Base-by-base conservation (phyloP, 2,329 filamentous ascomycete genomes). In the Penicillium decumbens region DNA sequence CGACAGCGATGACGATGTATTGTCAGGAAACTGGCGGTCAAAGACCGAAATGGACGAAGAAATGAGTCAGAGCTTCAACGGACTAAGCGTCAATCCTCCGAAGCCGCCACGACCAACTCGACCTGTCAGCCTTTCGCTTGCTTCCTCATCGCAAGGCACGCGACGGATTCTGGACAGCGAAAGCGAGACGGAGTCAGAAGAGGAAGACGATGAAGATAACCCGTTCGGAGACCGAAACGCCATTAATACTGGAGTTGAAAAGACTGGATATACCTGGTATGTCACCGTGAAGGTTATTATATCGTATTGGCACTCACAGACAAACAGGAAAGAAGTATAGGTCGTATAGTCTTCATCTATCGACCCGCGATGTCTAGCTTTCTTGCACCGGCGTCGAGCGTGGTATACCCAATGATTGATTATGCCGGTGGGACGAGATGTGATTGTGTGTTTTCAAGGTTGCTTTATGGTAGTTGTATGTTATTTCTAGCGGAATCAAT, bases 141-240 rank as follows among this genome's bases (percentile, higher is more conserved):
- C 52, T 20, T 59, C 58, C 20, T 58, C 54, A 1, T 55, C 57
- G 13, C 55, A 50, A 20, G 59, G 56, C 18, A 56, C 45, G 13
- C 61, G 47, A 27, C 57, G 52, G n/a, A 68, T 69, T 30, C 72
- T 76, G 28, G 75, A 80, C n/a, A 79, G 77, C 13, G 80, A 83
- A 10, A 77, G 77, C 41, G 79, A 82, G 51, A 65, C 71, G 2
- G 77, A 78, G 28, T 72, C 74, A 2, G 75, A 71, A 27, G 80
- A 80, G 2, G 84, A 87, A 6, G 84, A 87, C n/a, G 85, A 89
- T 38, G 87, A 90, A n/a, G 80, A 93, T 55, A 82, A 95, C 64
- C 90, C 90, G 0, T 95, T 95, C 67, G 88, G 87, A 3, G 89
- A 95, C 66, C 81, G 80, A 37, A 91, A 95, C 65, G 87, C 83